A percentile compares a stretch with the other conserved stretches of the same genome.
phyloP scores from a whole-genome alignment of 2,329 filamentous ascomycete genomes.

The Orbilia oligospora region DNA sequence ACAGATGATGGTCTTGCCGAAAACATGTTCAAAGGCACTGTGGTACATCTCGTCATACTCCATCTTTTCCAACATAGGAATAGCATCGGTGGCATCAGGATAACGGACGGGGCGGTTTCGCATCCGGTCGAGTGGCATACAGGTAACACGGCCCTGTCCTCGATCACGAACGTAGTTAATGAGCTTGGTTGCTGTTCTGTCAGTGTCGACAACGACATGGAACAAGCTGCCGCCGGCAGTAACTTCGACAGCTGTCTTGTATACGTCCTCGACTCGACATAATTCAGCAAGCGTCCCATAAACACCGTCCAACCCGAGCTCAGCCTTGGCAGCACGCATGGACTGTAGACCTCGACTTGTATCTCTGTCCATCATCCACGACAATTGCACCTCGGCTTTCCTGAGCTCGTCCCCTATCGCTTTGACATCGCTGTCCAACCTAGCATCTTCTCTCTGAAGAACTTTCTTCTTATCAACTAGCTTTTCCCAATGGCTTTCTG shows the following conservation, averaged over 20 bases:
- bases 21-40: conserved; percentile 91
- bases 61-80: conserved; percentile 81
- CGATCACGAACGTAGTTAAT: conserved; percentile 73
- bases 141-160: conserved; percentile 81
- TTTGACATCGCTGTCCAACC: conserved; percentile 81
- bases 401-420: conserved; percentile 83
- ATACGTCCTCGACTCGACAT: conserved; percentile 86
- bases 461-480: conserved; percentile 89
- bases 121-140: conserved; percentile 90
- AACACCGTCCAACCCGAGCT: conserved; percentile 84
- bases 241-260: conserved; percentile 90
- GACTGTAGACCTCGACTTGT: conserved; percentile 89
- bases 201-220: conserved; percentile 94
- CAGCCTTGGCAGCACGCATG: conserved; percentile 84
- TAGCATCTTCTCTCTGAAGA: conserved; percentile 89
- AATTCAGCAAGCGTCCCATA: conserved; percentile 95
- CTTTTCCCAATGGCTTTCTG: conserved; percentile 82
- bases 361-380: conserved; percentile 88
- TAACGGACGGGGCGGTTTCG: conserved; percentile 80
- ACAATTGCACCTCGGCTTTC: conserved; percentile 81
- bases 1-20: conserved; percentile 94
- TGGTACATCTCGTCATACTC: conserved; percentile 83
- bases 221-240: conserved; percentile 93
- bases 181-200: conserved; percentile 85
- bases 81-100: conserved; percentile 86